phyloP scores from a whole-genome alignment of 2,329 filamentous ascomycete genomes.

The Penicillium brevicompactum region DNA sequence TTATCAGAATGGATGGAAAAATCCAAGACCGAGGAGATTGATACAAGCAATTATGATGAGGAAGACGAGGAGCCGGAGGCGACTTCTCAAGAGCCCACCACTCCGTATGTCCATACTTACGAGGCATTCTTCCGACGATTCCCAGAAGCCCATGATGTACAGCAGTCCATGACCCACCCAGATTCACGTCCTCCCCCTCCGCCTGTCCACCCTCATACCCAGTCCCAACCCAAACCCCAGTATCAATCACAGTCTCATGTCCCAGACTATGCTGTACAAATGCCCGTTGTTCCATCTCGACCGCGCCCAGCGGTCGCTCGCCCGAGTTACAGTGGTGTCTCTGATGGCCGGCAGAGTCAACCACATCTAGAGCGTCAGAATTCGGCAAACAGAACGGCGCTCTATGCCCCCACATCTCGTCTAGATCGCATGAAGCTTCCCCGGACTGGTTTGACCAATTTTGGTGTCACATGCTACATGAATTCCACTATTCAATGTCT shows the following conservation, averaged over 20 bases:
- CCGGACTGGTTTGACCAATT: conserved; percentile 77
- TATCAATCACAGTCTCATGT: conserved; percentile 1
- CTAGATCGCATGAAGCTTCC: conserved; percentile 55
- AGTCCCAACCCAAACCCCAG: background rate
- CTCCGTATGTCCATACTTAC: conserved; percentile 66
- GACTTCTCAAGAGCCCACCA: conserved; percentile 49
- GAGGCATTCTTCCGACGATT: conserved; percentile 84
- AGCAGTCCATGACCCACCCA: conserved; percentile 58
- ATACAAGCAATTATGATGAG: conserved; percentile 41
- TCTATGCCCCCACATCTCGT: conserved; percentile 45
- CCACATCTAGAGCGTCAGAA: conserved; percentile 47
- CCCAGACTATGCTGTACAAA: conserved; percentile 40
- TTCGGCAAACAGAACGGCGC: conserved; percentile 46
- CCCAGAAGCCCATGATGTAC: conserved; percentile 67
- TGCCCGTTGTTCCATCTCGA: conserved; percentile 64
- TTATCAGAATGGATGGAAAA: conserved; percentile 78
- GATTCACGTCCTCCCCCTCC: conserved; percentile 34
- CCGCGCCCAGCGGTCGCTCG: conserved; percentile 69
- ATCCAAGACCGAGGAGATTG: conserved; percentile 67
- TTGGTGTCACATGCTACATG: conserved; percentile 84
- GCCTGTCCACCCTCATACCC: conserved; percentile 10
- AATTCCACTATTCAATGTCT: conserved; percentile 87
- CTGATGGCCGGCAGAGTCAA: conserved; percentile 58
- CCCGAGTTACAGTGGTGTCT: conserved; percentile 79
- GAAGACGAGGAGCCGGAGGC: conserved; percentile 48